These are phyloP conservation scores for Silene vulgaris DNA, from an alignment of 179 eudicot species.

Conservation along the genomic window DNA sequence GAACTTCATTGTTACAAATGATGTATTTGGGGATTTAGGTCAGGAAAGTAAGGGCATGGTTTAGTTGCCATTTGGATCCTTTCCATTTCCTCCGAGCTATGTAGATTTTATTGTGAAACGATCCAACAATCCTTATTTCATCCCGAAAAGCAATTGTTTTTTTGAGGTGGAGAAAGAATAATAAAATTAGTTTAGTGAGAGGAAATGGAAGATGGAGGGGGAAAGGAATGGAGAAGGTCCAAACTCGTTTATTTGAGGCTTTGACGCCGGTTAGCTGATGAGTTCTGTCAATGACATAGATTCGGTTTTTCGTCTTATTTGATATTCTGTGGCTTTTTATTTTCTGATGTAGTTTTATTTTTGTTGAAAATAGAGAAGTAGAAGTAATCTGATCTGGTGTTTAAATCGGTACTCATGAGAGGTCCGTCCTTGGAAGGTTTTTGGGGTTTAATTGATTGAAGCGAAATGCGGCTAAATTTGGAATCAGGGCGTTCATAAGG, in stretches of 20 bases:
- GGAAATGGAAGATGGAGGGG: too few species aligned
- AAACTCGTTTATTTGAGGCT: too few species aligned
- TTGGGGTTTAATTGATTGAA: not conserved
- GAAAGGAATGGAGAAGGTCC: too few species aligned
- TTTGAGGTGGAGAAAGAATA: too few species aligned
- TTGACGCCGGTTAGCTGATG: not conserved
- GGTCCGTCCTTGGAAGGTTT: not conserved
- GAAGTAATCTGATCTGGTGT: not conserved
- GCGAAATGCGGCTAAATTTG: not conserved
- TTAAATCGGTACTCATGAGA: not conserved
- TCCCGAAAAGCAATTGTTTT: too few species aligned
- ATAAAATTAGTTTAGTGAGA: too few species aligned
- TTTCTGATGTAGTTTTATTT: not conserved
- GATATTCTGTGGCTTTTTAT: not conserved
- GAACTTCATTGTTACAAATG: not conserved
- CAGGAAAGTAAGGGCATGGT: not conserved
- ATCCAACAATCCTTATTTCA: too few species aligned
- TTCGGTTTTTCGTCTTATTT: not conserved
- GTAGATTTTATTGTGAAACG: too few species aligned
- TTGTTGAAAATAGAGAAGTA: too few species aligned
- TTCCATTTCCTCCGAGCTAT: too few species aligned
- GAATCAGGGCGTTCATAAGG: not conserved
- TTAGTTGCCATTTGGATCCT: constrained; percentile 5
- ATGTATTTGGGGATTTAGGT: constrained; percentile 8
- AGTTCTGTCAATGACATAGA: constrained; percentile 4